phyloP scores from a whole-genome alignment of 225 moss, liverwort and hornwort species.

The Lunularia cruciata region DNA sequence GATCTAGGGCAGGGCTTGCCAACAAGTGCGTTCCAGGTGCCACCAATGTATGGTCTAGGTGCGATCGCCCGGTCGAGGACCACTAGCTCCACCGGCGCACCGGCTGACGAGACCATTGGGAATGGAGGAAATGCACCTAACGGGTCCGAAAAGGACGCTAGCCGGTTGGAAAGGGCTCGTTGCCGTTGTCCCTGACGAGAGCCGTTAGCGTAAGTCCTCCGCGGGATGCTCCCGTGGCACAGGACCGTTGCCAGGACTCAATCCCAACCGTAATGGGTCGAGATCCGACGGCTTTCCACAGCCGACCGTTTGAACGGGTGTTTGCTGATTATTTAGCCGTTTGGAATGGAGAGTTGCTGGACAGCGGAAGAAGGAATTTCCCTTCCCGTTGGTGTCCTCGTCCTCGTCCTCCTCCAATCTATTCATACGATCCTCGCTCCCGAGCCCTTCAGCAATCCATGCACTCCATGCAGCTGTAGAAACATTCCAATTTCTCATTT shows the following conservation, averaged over 20 bases:
- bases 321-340: slow-evolving; percentile 25
- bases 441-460: background rate
- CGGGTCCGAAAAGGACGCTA: background rate
- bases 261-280: background rate
- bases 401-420: background rate
- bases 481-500: too few relatives aligned
- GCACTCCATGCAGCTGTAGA: background rate
- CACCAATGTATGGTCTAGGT: background rate
- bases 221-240: background rate
- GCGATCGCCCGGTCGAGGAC: background rate
- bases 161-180: background rate
- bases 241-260: slow-evolving; percentile 7
- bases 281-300: background rate
- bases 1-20: background rate
- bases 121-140: background rate
- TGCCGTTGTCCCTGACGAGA: slow-evolving; percentile 12
- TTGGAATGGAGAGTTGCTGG: slow-evolving; percentile 3
- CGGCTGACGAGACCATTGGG: background rate
- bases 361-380: too few relatives aligned
- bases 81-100: background rate
- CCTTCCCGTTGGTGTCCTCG: too few relatives aligned
- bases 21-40: slow-evolving; percentile 4
- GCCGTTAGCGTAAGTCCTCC: slow-evolving; percentile 2
- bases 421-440: background rate
- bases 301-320: slow-evolving; percentile 39